These are phyloP conservation scores for Epithemia pelagica DNA, from an alignment of 108 stramenopile species.

Conservation along the genomic window DNA sequence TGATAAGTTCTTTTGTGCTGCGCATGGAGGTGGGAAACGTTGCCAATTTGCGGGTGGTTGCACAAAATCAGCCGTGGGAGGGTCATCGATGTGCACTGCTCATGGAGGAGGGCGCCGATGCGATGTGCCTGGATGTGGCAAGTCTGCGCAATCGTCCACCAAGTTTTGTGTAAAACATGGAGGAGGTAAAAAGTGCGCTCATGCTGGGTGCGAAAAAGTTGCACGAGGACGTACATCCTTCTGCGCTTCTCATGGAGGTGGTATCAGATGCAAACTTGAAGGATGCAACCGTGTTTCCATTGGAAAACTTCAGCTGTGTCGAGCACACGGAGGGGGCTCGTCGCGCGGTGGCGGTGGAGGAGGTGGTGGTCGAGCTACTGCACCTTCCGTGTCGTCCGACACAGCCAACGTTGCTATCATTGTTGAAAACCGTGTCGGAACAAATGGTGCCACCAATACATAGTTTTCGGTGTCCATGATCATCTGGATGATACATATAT, in stretches of 20 bases:
- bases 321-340: slow-evolving; percentile 84
- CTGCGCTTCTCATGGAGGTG: slow-evolving; percentile 96
- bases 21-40: slow-evolving; percentile 96
- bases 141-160: slow-evolving; percentile 93
- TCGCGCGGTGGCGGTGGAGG: not conserved
- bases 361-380: not conserved
- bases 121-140: slow-evolving; percentile 77
- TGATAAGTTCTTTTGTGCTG: slow-evolving; percentile 85
- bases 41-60: slow-evolving; percentile 83
- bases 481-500: no score
- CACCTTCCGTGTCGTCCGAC: not conserved
- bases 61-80: slow-evolving; percentile 94
- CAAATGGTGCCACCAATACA: no score
- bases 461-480: no score
- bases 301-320: slow-evolving; percentile 89
- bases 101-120: slow-evolving; percentile 97
- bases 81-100: slow-evolving; percentile 87
- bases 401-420: not conserved
- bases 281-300: slow-evolving; percentile 94
- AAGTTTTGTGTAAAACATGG: slow-evolving; percentile 96
- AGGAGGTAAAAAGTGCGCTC: slow-evolving; percentile 91
- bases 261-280: slow-evolving; percentile 87
- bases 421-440: not conserved
- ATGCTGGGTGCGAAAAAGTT: slow-evolving; percentile 73
- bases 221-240: slow-evolving; percentile 77